Base-by-base conservation (phyloP, 139 green algal genomes). In the Dunaliella primolecta region DNA sequence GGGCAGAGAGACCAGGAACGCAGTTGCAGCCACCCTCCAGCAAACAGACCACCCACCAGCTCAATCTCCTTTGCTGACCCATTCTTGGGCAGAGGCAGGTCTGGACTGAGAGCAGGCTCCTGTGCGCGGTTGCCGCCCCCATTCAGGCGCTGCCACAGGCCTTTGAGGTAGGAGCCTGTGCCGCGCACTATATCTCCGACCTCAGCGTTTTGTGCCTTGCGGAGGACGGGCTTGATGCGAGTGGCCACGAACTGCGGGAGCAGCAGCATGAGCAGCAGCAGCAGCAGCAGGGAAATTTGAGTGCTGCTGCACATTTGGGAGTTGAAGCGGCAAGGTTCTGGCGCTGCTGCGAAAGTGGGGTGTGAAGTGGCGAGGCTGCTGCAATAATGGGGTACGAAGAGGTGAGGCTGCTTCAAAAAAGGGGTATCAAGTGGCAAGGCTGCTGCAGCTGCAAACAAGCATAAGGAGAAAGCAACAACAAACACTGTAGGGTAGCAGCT, bases 141-240 rank as follows among this genome's bases (percentile, higher is more conserved):
- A 86, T 98, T 98, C 2, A 98, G 90, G 35, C 95, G 91, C 27
- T 86, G 84, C 95, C 95, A 98, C 56, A 98, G 83, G 1, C 91
- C 94, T 1, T 74, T 76, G 36, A 95, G 91, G 89, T 92, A 96
- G 27, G 78, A 36, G 3, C 89, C 88, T 1, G 84, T 88, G 1
- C 86, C 83, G n/a, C 85, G 84, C 30, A 95, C 37, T 78, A 93
- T 89, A 80, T 94, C 64, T 23, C 91, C 34, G 27, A 94, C 46
- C 71, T 93, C 91, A 75, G 90, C 78, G 46, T 94, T 75, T 0
- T 79, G 55, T 25, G 87, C 87, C n/a, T 89, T 87, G 81, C 92
- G 87, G 38, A 97, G 90, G 32, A 92, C 94, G 3, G 94, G 92
- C 88, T 93, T 93, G 82, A 95, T 90, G 80, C 89, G 88, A 33